Conservation (phyloP, 2,329 filamentous ascomycete species). For the Colletotrichum lini region DNA sequence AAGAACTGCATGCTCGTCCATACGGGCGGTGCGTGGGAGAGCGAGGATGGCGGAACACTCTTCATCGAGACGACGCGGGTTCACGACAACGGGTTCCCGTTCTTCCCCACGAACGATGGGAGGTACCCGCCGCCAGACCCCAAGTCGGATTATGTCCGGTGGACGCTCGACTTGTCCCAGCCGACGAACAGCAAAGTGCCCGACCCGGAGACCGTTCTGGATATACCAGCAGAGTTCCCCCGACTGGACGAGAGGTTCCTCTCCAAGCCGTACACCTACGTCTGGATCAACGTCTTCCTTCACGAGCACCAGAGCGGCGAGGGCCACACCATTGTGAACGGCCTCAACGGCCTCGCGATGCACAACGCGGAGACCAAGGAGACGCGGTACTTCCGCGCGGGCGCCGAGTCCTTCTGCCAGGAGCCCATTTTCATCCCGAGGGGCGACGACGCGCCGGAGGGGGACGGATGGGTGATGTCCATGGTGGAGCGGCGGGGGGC, state of each 20-base stretch:
- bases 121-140: slow-evolving; percentile 49
- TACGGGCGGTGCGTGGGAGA: slow-evolving; percentile 42
- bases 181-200: slow-evolving; percentile 46
- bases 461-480: slow-evolving; percentile 57
- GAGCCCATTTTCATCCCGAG: slow-evolving; percentile 59
- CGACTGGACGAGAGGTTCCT: slow-evolving; percentile 61
- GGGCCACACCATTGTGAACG: slow-evolving; percentile 10
- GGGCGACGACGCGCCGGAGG: slow-evolving; percentile 51
- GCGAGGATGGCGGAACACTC: slow-evolving; percentile 36
- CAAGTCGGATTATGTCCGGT: slow-evolving; percentile 59
- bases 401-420: slow-evolving; percentile 52
- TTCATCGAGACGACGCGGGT: slow-evolving; percentile 44
- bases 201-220: slow-evolving; percentile 50
- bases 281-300: slow-evolving; percentile 55
- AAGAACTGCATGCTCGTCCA: slow-evolving; percentile 40
- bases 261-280: slow-evolving; percentile 54
- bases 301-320: slow-evolving; percentile 31
- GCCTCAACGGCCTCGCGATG: slow-evolving; percentile 37
- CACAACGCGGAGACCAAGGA: slow-evolving; percentile 14
- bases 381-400: slow-evolving; percentile 49
- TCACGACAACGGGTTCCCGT: slow-evolving; percentile 44
- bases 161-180: slow-evolving; percentile 54
- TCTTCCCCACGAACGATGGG: slow-evolving; percentile 46
- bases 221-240: slow-evolving; percentile 59
- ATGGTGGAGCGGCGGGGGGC: slow-evolving; percentile 43